A percentile compares a stretch with the other conserved stretches of the same genome.
phyloP scores from a whole-genome alignment of 805 yeast species.

The Candida dajiaensis region DNA sequence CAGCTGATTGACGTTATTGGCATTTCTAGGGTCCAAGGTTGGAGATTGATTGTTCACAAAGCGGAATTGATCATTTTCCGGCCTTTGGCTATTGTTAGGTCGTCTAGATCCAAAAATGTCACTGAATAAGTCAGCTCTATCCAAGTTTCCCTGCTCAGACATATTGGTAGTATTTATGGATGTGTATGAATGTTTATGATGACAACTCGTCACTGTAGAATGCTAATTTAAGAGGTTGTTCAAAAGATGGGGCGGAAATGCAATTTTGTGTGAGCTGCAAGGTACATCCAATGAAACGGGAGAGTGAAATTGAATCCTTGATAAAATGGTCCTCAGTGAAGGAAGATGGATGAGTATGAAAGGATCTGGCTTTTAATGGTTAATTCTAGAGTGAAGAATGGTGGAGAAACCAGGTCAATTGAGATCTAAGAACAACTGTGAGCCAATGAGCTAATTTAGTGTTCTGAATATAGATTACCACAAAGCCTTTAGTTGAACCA shows the following conservation, averaged over 20 bases:
- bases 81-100: constrained; percentile 6
- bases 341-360: background rate
- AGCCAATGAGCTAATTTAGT: background rate
- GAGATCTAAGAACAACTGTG: background rate
- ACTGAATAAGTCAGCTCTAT: constrained; percentile 25
- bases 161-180: background rate
- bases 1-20: constrained; percentile 3
- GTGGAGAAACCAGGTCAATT: background rate
- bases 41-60: background rate
- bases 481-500: background rate
- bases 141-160: constrained; percentile 10
- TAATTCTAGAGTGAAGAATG: background rate
- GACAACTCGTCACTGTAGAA: background rate
- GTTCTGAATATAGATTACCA: too few species aligned
- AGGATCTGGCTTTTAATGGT: too few species aligned
- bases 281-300: background rate
- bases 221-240: background rate
- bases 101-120: constrained; percentile 28
- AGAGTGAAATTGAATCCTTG: background rate
- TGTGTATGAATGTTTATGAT: background rate
- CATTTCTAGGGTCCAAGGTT: constrained; percentile 6
- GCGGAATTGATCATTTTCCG: background rate
- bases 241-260: background rate
- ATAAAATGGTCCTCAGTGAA: background rate
- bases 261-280: background rate